Conservation (phyloP, 495 filamentous ascomycete species). For the Neurospora sp. region DNA sequence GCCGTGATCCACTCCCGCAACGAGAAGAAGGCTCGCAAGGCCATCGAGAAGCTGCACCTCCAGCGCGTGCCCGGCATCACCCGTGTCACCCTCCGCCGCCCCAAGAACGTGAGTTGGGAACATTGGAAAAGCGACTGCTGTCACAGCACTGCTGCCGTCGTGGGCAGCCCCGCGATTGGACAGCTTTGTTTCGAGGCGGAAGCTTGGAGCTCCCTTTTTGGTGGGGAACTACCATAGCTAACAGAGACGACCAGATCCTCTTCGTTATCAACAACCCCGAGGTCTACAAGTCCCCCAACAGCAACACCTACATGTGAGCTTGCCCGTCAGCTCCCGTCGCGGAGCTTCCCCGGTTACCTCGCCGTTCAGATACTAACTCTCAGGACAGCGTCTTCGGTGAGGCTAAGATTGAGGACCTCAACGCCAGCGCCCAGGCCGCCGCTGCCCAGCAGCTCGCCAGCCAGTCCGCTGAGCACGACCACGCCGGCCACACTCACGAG, state of each 20-base stretch:
- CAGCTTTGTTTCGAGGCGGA: neutral
- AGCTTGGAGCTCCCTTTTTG: slow-evolving; percentile 1
- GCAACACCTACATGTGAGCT: slow-evolving; percentile 98
- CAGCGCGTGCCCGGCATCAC: slow-evolving; percentile 96
- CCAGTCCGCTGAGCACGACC: slow-evolving; percentile 61
- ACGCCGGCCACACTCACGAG: slow-evolving; percentile 49
- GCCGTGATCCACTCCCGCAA: slow-evolving; percentile 93
- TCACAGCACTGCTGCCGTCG: neutral
- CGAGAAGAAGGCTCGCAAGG: slow-evolving; percentile 99
- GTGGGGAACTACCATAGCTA: slow-evolving; percentile 11
- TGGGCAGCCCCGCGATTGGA: neutral
- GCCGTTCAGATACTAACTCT: neutral
- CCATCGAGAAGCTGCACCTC: slow-evolving; percentile 94
- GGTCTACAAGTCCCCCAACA: slow-evolving; percentile 95
- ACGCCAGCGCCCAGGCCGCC: slow-evolving; percentile 89
- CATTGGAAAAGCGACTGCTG: neutral
- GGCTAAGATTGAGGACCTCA: slow-evolving; percentile 98
- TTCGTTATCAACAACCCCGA: slow-evolving; percentile 99
- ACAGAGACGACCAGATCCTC: slow-evolving; percentile 58
- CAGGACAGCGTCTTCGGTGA: slow-evolving; percentile 87
- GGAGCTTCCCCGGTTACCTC: neutral
- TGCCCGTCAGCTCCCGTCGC: neutral
- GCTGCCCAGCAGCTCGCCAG: slow-evolving; percentile 84
- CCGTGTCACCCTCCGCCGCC: slow-evolving; percentile 89
- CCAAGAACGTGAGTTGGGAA: slow-evolving; percentile 78